These are phyloP conservation scores for Mucor circinelloides DNA, from an alignment of 371 early-diverging fungal genomes.

Conservation along the genomic window DNA sequence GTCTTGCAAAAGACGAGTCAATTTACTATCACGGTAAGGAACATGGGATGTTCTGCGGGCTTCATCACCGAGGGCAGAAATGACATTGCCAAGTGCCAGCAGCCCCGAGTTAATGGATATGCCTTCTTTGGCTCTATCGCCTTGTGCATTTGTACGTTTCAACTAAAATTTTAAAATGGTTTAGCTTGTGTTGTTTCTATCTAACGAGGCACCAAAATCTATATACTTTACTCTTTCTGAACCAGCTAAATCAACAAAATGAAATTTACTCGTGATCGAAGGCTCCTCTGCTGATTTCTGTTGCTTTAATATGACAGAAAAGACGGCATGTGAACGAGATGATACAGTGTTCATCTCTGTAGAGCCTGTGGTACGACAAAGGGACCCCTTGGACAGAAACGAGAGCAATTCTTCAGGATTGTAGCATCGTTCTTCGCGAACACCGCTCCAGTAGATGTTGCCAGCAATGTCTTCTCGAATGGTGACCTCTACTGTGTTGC, in stretches of 20 bases:
- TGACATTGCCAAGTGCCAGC: conserved; percentile 97
- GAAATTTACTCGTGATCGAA: conserved; percentile 69
- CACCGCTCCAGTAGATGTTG: conserved; percentile 89
- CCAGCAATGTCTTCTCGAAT: conserved; percentile 95
- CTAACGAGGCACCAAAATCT: not conserved
- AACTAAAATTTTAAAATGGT: conserved; percentile 50
- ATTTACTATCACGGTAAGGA: conserved; percentile 98
- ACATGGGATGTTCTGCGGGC: conserved; percentile 70
- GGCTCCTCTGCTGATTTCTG: conserved; percentile 33
- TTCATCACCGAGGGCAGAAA: conserved; percentile 94
- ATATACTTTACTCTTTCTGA: conserved; percentile 48
- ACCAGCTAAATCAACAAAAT: conserved; percentile 98
- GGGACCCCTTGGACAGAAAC: conserved; percentile 73
- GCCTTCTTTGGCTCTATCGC: conserved; percentile 95
- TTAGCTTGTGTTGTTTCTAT: not conserved
- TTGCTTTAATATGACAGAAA: conserved; percentile 84
- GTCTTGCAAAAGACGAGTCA: conserved; percentile 97
- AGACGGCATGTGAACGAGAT: conserved; percentile 99
- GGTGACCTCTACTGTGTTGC: conserved; percentile 34
- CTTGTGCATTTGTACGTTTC: conserved; percentile 93
- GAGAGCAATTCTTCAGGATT: conserved; percentile 80
- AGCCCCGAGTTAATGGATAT: conserved; percentile 98
- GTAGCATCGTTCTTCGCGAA: conserved; percentile 77
- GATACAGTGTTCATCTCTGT: conserved; percentile 98
- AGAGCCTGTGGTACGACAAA: conserved; percentile 92